Evolutionary conservation across 371 early-diverging fungal genomes (phyloP), one percentile per base, ranked within the genome.

Genomic region (Batkoa obscura): DNA sequence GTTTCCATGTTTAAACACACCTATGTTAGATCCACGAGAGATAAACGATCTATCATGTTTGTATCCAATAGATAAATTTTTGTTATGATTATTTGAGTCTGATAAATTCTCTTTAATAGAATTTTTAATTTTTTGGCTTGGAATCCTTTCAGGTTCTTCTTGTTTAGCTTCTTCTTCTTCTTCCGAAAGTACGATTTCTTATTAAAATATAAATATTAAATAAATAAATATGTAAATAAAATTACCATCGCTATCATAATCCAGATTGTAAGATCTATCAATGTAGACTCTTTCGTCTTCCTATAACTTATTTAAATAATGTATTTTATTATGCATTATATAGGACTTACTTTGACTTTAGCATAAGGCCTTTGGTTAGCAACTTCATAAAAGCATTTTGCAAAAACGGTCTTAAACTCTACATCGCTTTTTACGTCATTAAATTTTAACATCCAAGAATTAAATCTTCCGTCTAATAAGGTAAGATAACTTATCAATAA

Each of bases 11-110:
- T 70, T 74, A 61, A 88, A 85, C 3, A 92, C 88, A 3, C 90
- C 89, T 53, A 92, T 85, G 42, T 75, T 72, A 64, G 75, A 71
- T 32, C 93, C 91, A 37, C 88, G 83, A 9, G 84, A 77, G n/a
- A 89, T 84, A 66, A 83, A 90, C 4, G 90, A 86, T 15, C 88
- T 74, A 51, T 81, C 76, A 60, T 78, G 63, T 59, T 75, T 81
- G 66, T 78, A 78, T 0, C 89, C 85, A 41, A 88, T 80, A 0
- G 80, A 77, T 38, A 92, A 72, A 39, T 73, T 75, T 12, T 73
- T 76, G 67, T 86, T 86, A 3, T 49, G 45, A 33, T 58, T 57
- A 3, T 33, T 50, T n/a, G 9, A 23, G 12, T 50, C 56, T 53
- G 1, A 54, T 41, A 42, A 53, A 60, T 2, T 33, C 30, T 51